Conservation (phyloP, 768 basidiomycete species). For the Tulasnella sp. region DNA sequence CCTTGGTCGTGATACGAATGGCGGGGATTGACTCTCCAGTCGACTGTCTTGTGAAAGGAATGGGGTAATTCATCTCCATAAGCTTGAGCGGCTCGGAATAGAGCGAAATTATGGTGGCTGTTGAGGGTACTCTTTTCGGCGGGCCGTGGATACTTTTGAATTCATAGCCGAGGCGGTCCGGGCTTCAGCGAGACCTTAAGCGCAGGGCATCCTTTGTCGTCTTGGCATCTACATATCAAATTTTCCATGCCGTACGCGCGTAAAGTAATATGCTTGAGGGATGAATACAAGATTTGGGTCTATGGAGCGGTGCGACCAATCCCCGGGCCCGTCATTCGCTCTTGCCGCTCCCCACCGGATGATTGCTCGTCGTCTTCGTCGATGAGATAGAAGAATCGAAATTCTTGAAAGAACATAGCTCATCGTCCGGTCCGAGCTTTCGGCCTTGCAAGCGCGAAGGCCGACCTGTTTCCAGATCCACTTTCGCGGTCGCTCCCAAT, state of each 20-base stretch:
- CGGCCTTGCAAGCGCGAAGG: background rate
- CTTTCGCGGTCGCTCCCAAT: background rate
- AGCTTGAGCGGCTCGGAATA: background rate
- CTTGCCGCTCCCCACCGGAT: background rate
- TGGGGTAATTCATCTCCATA: background rate
- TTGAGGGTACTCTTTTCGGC: background rate
- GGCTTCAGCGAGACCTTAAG: background rate
- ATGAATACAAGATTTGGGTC: background rate
- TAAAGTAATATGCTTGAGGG: background rate
- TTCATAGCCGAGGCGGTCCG: background rate
- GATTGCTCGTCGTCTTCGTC: background rate
- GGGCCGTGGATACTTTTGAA: background rate
- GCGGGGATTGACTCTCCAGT: background rate
- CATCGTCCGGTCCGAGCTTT: background rate
- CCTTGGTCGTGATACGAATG: background rate
- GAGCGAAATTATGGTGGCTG: background rate
- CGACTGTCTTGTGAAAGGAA: background rate
- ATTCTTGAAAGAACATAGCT: background rate
- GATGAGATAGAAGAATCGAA: background rate
- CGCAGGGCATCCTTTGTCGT: background rate
- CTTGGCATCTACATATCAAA: background rate
- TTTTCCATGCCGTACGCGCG: background rate
- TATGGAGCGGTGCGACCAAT: background rate
- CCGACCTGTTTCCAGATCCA: background rate
- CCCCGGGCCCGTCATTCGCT: background rate